These are phyloP conservation scores for Truncatella angustata DNA, from an alignment of 2,329 filamentous ascomycete genomes.

Conservation along the genomic window DNA sequence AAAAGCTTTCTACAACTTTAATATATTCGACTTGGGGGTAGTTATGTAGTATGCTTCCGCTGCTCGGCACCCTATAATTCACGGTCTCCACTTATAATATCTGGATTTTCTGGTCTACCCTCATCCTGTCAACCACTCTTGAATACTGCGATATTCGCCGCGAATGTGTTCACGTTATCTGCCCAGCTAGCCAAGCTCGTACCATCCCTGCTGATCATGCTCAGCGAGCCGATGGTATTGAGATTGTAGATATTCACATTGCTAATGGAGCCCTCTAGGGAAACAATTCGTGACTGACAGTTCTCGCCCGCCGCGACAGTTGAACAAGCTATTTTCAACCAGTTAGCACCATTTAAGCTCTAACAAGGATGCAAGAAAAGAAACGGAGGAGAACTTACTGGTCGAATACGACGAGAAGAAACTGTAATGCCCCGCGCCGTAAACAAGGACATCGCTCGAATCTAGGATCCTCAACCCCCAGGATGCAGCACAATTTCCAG, in stretches of 20 bases:
- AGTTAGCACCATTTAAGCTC: neutral
- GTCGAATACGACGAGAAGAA: conserved; percentile 60
- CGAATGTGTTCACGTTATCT: conserved; percentile 30
- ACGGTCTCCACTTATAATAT: neutral
- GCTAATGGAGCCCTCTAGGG: conserved; percentile 32
- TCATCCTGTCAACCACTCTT: conserved; percentile 5
- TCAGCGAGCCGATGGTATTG: conserved; percentile 42
- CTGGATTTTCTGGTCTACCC: neutral
- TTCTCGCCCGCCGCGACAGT: conserved; percentile 30
- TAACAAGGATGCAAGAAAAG: neutral
- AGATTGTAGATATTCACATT: conserved; percentile 42
- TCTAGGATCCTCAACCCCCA: conserved; percentile 62
- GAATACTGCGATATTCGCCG: conserved; percentile 30
- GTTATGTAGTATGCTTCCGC: no score
- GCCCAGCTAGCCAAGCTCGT: conserved; percentile 26
- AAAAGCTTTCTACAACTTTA: no score
- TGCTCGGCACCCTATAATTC: neutral
- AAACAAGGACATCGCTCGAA: conserved; percentile 48
- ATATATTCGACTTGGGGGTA: no score
- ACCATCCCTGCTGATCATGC: conserved; percentile 35
- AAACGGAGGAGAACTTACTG: conserved; percentile 18
- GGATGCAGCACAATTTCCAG: conserved; percentile 40
- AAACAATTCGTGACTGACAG: conserved; percentile 40
- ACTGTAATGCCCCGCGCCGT: conserved; percentile 60
- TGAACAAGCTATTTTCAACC: conserved; percentile 27